phyloP scores from a whole-genome alignment of 345 rosid species.

The Melaleuca alternifolia region DNA sequence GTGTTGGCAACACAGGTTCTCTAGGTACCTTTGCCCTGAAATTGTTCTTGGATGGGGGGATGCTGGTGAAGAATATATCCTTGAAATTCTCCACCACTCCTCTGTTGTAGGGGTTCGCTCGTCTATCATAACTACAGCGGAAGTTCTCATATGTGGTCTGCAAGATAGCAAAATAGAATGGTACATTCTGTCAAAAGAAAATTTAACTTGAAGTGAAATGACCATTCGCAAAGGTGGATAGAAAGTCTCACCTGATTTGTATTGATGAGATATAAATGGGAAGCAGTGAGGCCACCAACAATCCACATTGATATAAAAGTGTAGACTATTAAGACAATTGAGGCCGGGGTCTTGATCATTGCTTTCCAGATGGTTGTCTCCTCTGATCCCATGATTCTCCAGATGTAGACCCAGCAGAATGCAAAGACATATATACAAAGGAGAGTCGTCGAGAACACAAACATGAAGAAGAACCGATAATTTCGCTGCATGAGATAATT shows the following conservation, averaged over 20 bases:
- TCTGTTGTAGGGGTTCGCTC: constrained; percentile 71
- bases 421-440: constrained; percentile 86
- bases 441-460: constrained; percentile 75
- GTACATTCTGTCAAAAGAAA: background rate
- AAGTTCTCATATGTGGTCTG: constrained; percentile 98
- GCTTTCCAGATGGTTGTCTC: constrained; percentile 55
- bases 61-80: constrained; percentile 56
- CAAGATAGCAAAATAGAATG: background rate
- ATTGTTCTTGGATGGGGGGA: constrained; percentile 70
- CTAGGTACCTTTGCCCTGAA: constrained; percentile 63
- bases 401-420: constrained; percentile 93
- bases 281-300: constrained; percentile 90
- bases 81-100: constrained; percentile 67
- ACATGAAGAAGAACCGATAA: constrained; percentile 95
- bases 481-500: constrained; percentile 62
- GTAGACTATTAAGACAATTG: constrained; percentile 73
- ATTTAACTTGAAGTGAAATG: background rate
- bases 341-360: constrained; percentile 65
- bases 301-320: constrained; percentile 96
- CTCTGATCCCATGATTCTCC: constrained; percentile 60
- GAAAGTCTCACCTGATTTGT: constrained; percentile 73
- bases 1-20: constrained; percentile 57
- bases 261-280: constrained; percentile 88
- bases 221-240: background rate
- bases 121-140: constrained; percentile 75